phyloP scores from a whole-genome alignment of 192 early-diverging fungal species.

The Jimgerdemannia lactiflua region DNA sequence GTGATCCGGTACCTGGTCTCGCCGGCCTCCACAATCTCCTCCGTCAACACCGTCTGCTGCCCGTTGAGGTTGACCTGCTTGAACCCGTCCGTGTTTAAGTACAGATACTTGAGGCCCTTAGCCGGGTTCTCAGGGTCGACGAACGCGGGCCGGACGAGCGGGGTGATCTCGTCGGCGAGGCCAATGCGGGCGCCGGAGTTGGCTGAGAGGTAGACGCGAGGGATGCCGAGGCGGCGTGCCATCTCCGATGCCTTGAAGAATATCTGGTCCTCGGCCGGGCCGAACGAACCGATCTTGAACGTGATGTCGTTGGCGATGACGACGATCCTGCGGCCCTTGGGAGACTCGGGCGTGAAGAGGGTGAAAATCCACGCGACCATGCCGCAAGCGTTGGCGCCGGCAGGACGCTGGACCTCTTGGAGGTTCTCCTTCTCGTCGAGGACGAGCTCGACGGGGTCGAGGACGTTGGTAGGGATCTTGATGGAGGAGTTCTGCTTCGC shows the following conservation, averaged over 20 bases:
- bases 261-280: constrained; percentile 87
- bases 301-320: constrained; percentile 99
- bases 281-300: constrained; percentile 95
- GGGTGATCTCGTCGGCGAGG: constrained; percentile 89
- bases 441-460: constrained; percentile 84
- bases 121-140: constrained; percentile 73
- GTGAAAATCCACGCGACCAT: constrained; percentile 97
- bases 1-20: constrained; percentile 79
- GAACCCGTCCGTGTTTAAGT: constrained; percentile 75
- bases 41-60: constrained; percentile 71
- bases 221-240: constrained; percentile 82
- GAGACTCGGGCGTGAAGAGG: constrained; percentile 91
- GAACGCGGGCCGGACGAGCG: constrained; percentile 87
- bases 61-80: constrained; percentile 56
- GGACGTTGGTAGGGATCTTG: constrained; percentile 57
- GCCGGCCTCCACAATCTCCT: constrained; percentile 68
- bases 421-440: constrained; percentile 79
- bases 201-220: constrained; percentile 94
- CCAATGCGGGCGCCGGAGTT: constrained; percentile 99
- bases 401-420: constrained; percentile 71
- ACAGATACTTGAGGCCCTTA: constrained; percentile 94
- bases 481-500: constrained; percentile 34
- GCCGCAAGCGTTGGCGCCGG: constrained; percentile 89
- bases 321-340: constrained; percentile 78
- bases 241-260: constrained; percentile 92